Conservation (phyloP, 305 asterid species). For the Fraxinus latifolia region DNA sequence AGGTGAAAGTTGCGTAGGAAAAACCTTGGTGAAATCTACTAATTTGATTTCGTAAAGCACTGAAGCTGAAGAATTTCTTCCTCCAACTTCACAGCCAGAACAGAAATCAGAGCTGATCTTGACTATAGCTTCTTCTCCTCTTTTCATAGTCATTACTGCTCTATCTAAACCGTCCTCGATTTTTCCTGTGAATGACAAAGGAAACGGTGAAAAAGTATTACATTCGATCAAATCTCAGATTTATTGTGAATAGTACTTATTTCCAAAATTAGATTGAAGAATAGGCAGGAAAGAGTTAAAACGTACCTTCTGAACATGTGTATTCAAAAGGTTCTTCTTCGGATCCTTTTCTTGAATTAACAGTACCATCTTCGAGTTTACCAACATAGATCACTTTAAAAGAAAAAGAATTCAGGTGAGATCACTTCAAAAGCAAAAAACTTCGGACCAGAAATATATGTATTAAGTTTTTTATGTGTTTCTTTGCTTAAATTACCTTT, state of each 20-base stretch:
- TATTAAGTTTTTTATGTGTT: no score
- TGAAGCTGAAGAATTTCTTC: neutral
- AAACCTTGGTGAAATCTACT: conserved; percentile 53
- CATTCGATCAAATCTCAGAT: neutral
- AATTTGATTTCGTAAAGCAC: conserved; percentile 44
- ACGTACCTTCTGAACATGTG: conserved; percentile 48
- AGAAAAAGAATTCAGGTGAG: neutral
- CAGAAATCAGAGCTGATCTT: conserved; percentile 33
- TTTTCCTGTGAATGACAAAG: conserved; percentile 32
- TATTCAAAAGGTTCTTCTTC: conserved; percentile 45
- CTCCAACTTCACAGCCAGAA: conserved; percentile 6
- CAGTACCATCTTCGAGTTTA: conserved; percentile 42
- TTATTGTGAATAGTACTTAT: neutral
- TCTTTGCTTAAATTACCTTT: conserved; percentile 31
- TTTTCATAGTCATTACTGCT: conserved; percentile 60
- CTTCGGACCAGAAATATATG: neutral
- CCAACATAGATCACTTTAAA: conserved; percentile 41
- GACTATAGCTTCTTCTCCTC: conserved; percentile 58
- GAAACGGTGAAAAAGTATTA: neutral
- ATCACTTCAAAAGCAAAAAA: conserved; percentile 16
- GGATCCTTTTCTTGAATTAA: conserved; percentile 48
- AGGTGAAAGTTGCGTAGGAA: neutral
- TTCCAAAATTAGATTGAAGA: neutral
- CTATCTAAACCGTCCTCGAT: conserved; percentile 41
- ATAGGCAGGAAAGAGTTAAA: neutral